Conservation (phyloP, 495 filamentous ascomycete genomes). For the Oleoguttula mirabilis region DNA sequence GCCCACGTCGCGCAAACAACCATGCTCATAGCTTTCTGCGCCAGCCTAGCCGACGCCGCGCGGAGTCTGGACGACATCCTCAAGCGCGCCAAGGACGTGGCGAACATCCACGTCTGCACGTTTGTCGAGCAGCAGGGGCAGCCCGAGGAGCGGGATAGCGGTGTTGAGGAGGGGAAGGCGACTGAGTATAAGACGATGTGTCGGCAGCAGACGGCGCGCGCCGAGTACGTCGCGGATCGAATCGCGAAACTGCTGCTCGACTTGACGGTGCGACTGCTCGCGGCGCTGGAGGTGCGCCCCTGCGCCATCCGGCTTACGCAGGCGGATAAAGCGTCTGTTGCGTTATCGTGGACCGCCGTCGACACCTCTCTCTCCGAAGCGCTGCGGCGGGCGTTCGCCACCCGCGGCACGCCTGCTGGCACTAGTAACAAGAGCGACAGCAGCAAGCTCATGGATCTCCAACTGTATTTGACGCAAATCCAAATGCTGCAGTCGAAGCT, state of each 20-base stretch:
- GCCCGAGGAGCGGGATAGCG: no score
- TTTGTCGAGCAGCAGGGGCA: background rate
- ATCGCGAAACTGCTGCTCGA: conserved; percentile 4
- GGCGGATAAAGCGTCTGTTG: background rate
- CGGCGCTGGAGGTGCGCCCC: conserved; percentile 1
- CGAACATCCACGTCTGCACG: background rate
- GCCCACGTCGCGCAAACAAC: background rate
- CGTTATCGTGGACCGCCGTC: background rate
- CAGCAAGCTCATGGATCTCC: background rate
- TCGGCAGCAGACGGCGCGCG: background rate
- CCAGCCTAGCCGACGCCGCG: background rate
- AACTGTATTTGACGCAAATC: background rate
- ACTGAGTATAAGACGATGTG: background rate
- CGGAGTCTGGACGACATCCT: background rate
- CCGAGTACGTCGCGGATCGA: conserved; percentile 1
- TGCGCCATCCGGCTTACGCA: background rate
- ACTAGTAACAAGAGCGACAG: background rate
- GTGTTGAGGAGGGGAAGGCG: background rate
- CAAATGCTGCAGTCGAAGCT: background rate
- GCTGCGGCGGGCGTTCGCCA: background rate
- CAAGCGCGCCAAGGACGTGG: background rate
- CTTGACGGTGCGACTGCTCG: background rate
- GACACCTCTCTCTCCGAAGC: background rate
- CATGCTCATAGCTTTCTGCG: background rate
- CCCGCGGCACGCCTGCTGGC: no score